A percentile compares a stretch with the other conserved stretches of the same genome.
Evolutionary conservation across 2,329 filamentous ascomycete species (phyloP).

Genomic region (Xylaria sp.): DNA sequence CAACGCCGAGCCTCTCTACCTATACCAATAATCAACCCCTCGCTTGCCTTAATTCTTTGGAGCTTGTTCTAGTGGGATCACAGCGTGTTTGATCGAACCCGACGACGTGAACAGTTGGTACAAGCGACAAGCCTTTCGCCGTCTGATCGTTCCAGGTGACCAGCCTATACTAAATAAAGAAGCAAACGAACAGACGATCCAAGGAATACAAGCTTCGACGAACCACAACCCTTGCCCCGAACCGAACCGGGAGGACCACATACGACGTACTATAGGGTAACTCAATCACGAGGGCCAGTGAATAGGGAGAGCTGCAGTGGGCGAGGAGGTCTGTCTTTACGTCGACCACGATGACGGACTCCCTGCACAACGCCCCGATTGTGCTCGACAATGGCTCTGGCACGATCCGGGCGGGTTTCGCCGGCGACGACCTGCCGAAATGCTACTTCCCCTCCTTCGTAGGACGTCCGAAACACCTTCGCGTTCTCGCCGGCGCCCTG

Average conservation of each 20-base stretch:
- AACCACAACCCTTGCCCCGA: not conserved
- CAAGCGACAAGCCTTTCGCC: not conserved
- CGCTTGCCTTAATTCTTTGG: not conserved
- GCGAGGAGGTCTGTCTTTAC: constrained; percentile 34
- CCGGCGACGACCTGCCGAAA: constrained; percentile 94
- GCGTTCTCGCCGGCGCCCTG: constrained; percentile 93
- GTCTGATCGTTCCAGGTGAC: constrained; percentile 8
- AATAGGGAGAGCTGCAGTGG: constrained; percentile 39
- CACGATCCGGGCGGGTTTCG: constrained; percentile 96
- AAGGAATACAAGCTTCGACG: constrained; percentile 11
- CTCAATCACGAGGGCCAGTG: constrained; percentile 32
- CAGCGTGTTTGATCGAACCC: not conserved
- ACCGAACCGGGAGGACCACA: constrained; percentile 23
- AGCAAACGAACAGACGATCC: not conserved
- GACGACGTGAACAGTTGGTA: constrained; percentile 1
- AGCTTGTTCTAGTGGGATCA: not conserved
- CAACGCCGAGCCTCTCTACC: constrained; percentile 3
- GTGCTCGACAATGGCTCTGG: constrained; percentile 99
- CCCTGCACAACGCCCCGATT: constrained; percentile 95
- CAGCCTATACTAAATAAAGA: constrained; percentile 1
- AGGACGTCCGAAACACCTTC: constrained; percentile 92
- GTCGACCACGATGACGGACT: constrained; percentile 62
- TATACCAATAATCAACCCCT: not conserved
- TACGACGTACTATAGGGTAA: constrained; percentile 14
- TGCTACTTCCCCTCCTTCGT: constrained; percentile 98